Evolutionary conservation across 257 asterid genomes (phyloP), one percentile per base, ranked within the genome.

Genomic region (Jacaranda copaia): DNA sequence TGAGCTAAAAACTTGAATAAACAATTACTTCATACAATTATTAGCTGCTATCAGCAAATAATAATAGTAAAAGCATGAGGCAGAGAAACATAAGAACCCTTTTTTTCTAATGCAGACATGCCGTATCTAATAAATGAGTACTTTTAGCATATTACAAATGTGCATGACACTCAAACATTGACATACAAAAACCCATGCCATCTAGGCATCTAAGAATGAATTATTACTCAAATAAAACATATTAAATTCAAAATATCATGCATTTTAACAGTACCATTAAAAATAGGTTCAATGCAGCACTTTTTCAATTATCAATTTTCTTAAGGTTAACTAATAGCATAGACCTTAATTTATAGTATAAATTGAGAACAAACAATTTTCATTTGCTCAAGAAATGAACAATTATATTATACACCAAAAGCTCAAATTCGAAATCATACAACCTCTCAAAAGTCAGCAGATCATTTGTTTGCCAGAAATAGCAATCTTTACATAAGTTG

Each of bases 371-470:
- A 46, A 55, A 15, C 32, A 40, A 67, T 46, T 32, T n/a, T 20
- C 13, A n/a, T 12, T 11, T 36, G 46, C 46, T 43, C 35, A 58
- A 45, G 20, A 25, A 68, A 58, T 39, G 35, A 68, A 35, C 40
- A 59, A 46, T 53, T 46, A 49, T 40, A 76, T 56, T 65, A 74
- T 19, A 40, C 60, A 68, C 32, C 25, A 77, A 19, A 61, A 38
- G 18, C 56, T 36, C 53, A 40, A 55, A 25, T 5, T 32, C 25
- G n/a, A 18, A 19, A 42, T 19, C 4, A 59, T 39, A 61, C 10
- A 6, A 51, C 6, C 14, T 64, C 63, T 14, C 20, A 8, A 61
- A 62, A 8, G 36, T 46, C 7, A 35, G 62, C 35, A 49, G 18
- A 69, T 19, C 14, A 55, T 10, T 14, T 20, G 32, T 62, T 72